Evolutionary conservation across 495 filamentous ascomycete species (phyloP).

Genomic region (Penicillium mononematosum): DNA sequence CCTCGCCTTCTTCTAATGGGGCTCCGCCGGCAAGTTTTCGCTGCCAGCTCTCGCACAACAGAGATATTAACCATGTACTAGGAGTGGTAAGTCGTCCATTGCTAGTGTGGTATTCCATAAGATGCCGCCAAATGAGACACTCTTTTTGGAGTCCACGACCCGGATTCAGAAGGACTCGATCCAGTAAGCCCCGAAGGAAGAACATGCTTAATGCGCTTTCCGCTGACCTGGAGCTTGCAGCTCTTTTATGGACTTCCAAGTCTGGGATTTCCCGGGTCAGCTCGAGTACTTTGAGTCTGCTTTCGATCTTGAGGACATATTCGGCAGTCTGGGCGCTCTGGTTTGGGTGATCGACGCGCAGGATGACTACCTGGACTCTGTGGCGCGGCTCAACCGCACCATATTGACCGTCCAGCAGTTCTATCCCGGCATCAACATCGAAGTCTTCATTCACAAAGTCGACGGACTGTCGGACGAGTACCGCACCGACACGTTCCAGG

Average conservation of each 20-base stretch:
- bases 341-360: conserved; percentile 99
- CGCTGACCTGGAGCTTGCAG: conserved; percentile 40
- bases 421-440: conserved; percentile 90
- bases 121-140: conserved; percentile 88
- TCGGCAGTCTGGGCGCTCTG: conserved; percentile 86
- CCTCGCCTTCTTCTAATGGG: conserved; percentile 93
- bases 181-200: conserved; percentile 57
- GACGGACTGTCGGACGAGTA: conserved; percentile 94
- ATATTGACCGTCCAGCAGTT: conserved; percentile 82
- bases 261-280: conserved; percentile 96
- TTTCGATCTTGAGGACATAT: conserved; percentile 89
- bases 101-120: conserved; percentile 98
- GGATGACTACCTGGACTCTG: conserved; percentile 90
- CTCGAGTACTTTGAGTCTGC: conserved; percentile 81
- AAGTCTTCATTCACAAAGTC: conserved; percentile 98
- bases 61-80: conserved; percentile 34
- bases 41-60: background rate
- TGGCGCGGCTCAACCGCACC: conserved; percentile 79
- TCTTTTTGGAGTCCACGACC: conserved; percentile 92
- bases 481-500: conserved; percentile 86
- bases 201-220: background rate
- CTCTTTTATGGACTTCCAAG: conserved; percentile 98
- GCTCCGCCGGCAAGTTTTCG: conserved; percentile 70
- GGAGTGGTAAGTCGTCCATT: conserved; percentile 97
- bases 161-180: conserved; percentile 89